phyloP scores from a whole-genome alignment of 495 filamentous ascomycete genomes.

The Penicillium samsonianum region DNA sequence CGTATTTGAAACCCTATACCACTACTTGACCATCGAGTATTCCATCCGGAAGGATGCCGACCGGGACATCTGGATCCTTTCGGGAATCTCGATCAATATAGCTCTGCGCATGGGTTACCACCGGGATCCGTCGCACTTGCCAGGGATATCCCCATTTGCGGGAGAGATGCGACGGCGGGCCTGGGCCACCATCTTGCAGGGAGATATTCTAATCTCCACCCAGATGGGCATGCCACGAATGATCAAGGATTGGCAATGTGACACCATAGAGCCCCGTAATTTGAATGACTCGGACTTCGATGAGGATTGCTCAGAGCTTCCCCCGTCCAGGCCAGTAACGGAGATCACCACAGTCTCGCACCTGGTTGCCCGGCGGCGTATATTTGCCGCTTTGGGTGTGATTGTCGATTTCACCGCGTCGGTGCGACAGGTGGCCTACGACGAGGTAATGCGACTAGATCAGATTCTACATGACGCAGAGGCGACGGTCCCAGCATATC shows the following conservation, averaged over 20 bases:
- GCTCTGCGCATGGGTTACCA: conserved; percentile 53
- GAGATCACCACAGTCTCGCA: conserved; percentile 18
- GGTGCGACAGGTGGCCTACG: background rate
- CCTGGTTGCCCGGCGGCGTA: background rate
- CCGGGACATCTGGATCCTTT: conserved; percentile 44
- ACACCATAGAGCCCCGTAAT: conserved; percentile 44
- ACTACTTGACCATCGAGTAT: conserved; percentile 42
- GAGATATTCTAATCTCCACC: conserved; percentile 50
- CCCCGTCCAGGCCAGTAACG: conserved; percentile 20
- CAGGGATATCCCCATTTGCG: conserved; percentile 49
- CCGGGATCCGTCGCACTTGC: conserved; percentile 46
- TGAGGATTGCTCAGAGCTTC: conserved; percentile 24
- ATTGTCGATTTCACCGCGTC: background rate
- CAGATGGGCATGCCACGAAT: conserved; percentile 43
- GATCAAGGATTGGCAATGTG: conserved; percentile 31
- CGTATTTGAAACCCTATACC: conserved; percentile 45
- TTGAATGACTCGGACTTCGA: conserved; percentile 36
- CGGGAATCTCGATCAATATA: conserved; percentile 37
- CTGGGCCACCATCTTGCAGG: conserved; percentile 52
- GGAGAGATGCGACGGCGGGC: conserved; percentile 58
- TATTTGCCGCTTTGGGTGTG: background rate
- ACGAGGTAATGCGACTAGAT: conserved; percentile 1
- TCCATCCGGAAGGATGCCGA: conserved; percentile 37
- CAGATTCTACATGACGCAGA: background rate
- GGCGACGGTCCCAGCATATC: background rate